A percentile compares a stretch with the other conserved stretches of the same genome.
These are phyloP conservation scores for Alternaria sp. DNA, from an alignment of 2,329 filamentous ascomycete species.

Conservation along the genomic window DNA sequence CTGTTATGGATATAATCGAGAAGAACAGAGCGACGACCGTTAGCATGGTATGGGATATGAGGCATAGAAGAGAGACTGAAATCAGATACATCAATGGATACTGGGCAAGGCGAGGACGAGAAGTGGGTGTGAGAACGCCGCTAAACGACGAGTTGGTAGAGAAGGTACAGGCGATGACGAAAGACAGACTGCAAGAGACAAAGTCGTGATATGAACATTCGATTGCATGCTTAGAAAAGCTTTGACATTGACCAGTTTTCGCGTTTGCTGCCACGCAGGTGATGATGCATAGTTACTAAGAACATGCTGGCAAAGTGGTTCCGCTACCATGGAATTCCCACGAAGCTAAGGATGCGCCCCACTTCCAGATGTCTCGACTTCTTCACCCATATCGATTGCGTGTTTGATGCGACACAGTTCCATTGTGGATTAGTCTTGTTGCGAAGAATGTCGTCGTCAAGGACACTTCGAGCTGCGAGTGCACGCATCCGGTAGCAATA, in stretches of 20 bases:
- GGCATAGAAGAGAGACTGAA: slow-evolving; percentile 2
- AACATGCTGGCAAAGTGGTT: neutral
- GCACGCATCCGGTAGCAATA: neutral
- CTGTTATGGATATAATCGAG: slow-evolving; percentile 1
- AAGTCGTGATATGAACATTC: neutral
- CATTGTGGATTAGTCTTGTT: neutral
- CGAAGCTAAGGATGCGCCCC: neutral
- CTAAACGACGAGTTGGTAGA: slow-evolving; percentile 9
- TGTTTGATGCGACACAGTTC: neutral
- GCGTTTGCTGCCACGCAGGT: neutral
- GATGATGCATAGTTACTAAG: neutral
- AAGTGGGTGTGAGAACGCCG: slow-evolving; percentile 6
- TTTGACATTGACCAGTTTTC: neutral
- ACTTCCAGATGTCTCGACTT: neutral
- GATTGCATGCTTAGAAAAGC: neutral
- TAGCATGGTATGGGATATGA: slow-evolving; percentile 9
- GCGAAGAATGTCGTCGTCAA: neutral
- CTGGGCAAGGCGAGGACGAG: slow-evolving; percentile 3
- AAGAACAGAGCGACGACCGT: neutral
- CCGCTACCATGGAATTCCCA: neutral
- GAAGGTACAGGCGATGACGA: slow-evolving; percentile 1
- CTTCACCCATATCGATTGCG: neutral
- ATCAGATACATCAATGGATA: slow-evolving; percentile 9
- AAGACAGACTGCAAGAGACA: neutral
- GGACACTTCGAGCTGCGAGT: neutral